Conservation (phyloP, 768 basidiomycete species). For the Trametopsis cervina region DNA sequence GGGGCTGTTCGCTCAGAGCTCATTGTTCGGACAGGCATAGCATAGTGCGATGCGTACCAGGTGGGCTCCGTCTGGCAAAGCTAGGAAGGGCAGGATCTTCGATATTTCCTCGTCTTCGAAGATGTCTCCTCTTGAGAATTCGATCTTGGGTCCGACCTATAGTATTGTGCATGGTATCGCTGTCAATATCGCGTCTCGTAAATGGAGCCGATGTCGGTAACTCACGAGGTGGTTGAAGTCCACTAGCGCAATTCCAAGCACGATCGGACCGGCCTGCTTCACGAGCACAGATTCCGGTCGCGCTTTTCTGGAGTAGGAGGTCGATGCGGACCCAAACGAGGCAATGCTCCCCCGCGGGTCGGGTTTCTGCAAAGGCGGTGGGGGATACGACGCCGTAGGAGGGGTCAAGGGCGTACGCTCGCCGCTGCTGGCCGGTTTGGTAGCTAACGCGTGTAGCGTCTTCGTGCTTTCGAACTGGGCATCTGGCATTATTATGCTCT, state of each 20-base stretch:
- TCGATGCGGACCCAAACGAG: constrained; percentile 53
- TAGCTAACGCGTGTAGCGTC: constrained; percentile 20
- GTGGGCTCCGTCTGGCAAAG: constrained; percentile 96
- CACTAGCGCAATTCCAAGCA: constrained; percentile 86
- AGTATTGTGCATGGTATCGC: too few species aligned
- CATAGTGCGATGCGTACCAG: constrained; percentile 62
- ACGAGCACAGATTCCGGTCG: constrained; percentile 75
- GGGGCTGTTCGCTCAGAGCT: too few species aligned
- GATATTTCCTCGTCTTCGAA: constrained; percentile 81
- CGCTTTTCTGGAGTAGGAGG: constrained; percentile 57
- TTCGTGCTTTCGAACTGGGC: not conserved
- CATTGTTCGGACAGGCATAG: too few species aligned
- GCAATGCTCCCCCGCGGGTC: constrained; percentile 40
- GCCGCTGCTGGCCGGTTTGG: not conserved
- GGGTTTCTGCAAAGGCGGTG: constrained; percentile 39
- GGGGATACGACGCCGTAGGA: constrained; percentile 46
- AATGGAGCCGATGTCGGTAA: too few species aligned
- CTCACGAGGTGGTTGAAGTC: constrained; percentile 91
- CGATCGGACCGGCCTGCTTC: constrained; percentile 54
- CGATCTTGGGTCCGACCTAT: constrained; percentile 89
- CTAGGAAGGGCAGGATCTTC: constrained; percentile 88
- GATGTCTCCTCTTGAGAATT: constrained; percentile 72
- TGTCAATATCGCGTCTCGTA: too few species aligned
- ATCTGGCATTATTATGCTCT: not conserved
- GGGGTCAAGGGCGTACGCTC: constrained; percentile 2